Evolutionary conservation across 2,329 filamentous ascomycete genomes (phyloP), one percentile per base, ranked within the genome.

Genomic region (Paecilomyces sp.): DNA sequence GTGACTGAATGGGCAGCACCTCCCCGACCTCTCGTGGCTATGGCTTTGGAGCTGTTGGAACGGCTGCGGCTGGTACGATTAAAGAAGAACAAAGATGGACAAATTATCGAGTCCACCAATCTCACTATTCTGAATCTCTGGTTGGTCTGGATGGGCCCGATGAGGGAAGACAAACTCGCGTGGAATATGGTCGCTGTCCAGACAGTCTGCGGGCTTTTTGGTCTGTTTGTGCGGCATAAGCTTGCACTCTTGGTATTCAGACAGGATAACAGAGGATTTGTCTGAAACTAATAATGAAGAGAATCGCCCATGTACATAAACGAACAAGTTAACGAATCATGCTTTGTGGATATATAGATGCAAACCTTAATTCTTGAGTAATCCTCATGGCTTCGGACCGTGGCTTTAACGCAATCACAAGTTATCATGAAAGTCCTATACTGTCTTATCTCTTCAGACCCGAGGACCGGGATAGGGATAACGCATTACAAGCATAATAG

Each of bases 101-200:
- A 81, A 65, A 88, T 97, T 67, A 79, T 85, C 25, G 89, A 94
- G 75, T 93, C 88, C 22, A 91, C 86, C 64, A 99, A 99, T 75
- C 83, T 99, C 63, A 99, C 94, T 8, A 84, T 99, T 55, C 81
- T 99, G 65, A 99, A 99, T 72, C 82, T 99, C 59, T 99, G 93
- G 93, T 80, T 99, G 63, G 90, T 97, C 57, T 96, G 92, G 90
- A 88, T 92, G 72, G 94, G 94, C 0, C 92, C 94, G 2, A 84
- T 96, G 81, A 85, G 90, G 63, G 94, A 99, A 74, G 90, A 96
- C 75, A 83, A 85, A 54, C 81, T 99, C 58, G 90, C 91, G 28
- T 79, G 86, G 70, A 91, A 94, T 73, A 82, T 99, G 62, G 83
- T 94, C 54, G 77, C 78, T n/a, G 83, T 97, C 75, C 94, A 99